Conservation (phyloP, 257 asterid species). For the Petunia axillaris region DNA sequence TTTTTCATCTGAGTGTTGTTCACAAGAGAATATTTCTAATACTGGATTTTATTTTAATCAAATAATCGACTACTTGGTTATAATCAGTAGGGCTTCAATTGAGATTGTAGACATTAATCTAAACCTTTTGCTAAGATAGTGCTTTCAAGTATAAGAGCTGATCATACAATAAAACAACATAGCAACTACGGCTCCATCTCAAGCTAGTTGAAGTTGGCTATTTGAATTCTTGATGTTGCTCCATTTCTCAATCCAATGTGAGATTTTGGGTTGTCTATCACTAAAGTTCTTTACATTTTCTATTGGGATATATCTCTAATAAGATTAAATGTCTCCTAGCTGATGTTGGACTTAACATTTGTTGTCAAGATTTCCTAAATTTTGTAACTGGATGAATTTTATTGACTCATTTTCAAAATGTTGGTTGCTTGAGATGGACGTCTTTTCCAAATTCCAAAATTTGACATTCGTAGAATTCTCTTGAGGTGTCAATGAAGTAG, state of each 20-base stretch:
- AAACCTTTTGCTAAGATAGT: background rate
- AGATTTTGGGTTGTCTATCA: background rate
- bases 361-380: background rate
- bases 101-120: background rate
- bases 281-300: background rate
- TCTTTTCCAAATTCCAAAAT: background rate
- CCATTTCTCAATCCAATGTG: constrained; percentile 8
- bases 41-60: background rate
- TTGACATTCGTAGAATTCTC: background rate
- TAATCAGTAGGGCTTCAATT: background rate
- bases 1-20: background rate
- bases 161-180: background rate
- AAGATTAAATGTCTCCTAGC: background rate
- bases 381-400: background rate
- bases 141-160: background rate
- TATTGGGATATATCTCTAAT: background rate
- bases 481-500: background rate
- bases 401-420: background rate
- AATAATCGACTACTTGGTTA: background rate
- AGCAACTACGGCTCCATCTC: background rate
- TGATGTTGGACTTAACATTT: background rate
- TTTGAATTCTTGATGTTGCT: background rate
- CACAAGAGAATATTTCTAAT: background rate
- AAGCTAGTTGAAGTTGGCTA: background rate
- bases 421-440: background rate